Evolutionary conservation across 169 alveolate genomes (phyloP).

Genomic region (Plasmodium chabaudi): DNA sequence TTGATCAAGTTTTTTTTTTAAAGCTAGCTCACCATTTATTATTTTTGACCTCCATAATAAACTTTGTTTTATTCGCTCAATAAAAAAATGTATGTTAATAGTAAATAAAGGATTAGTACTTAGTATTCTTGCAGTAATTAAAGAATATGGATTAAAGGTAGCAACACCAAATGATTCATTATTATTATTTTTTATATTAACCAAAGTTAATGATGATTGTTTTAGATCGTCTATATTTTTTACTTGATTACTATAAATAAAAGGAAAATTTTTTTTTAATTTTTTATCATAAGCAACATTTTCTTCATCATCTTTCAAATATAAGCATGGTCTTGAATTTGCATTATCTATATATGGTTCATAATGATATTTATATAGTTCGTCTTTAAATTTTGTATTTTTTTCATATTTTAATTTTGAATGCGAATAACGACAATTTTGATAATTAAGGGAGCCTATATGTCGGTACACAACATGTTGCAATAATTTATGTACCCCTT

Average conservation of each 20-base stretch:
- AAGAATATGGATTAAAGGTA: conserved; percentile 55
- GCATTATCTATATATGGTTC: conserved; percentile 48
- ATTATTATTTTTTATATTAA: conserved; percentile 50
- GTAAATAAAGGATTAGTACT: conserved; percentile 48
- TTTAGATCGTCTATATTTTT: conserved; percentile 54
- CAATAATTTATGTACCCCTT: no score
- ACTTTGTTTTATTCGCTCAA: conserved; percentile 29
- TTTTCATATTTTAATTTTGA: conserved; percentile 22
- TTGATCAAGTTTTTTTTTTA: not conserved
- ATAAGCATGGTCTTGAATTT: conserved; percentile 43
- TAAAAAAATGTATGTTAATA: conserved; percentile 57
- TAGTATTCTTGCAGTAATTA: conserved; percentile 67
- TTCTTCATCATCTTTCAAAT: conserved; percentile 19
- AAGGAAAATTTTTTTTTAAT: conserved; percentile 50
- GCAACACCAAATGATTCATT: conserved; percentile 66
- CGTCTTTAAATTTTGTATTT: conserved; percentile 72
- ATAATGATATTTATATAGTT: conserved; percentile 57
- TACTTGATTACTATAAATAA: conserved; percentile 64
- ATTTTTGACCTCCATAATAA: conserved; percentile 46
- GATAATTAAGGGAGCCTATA: no score
- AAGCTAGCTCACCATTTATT: not conserved
- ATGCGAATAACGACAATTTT: no score
- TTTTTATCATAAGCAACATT: conserved; percentile 41
- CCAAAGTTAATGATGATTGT: conserved; percentile 28
- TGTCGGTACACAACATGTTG: no score